Base-by-base conservation (phyloP, 2,329 filamentous ascomycete genomes). In the Cyclaneusma minus region DNA sequence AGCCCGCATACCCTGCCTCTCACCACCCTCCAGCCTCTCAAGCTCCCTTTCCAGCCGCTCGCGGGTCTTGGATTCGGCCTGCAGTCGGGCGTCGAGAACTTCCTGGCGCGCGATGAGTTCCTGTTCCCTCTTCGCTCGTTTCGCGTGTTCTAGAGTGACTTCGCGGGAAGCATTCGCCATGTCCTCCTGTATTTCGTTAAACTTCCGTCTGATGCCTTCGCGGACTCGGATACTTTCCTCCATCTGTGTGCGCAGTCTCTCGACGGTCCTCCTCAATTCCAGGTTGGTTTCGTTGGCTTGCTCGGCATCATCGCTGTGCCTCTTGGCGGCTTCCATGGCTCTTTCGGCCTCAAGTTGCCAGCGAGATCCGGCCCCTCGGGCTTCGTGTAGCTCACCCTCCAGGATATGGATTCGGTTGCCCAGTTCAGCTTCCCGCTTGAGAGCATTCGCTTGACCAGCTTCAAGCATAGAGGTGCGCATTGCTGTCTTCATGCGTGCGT, bases 171-270 rank as follows among this genome's bases (percentile, higher is more conserved):
- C 80, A 29, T 62, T 62, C 16, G 73, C 68, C 76, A 95, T 87
- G 40, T 94, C 83, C 35, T 83, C 69, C 51, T 95, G 85, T 20
- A 98, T 60, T 32, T 72, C 72, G 40, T 87, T 70, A 43, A 94
- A 79, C 51, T 89, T 92, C 47, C 62, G 61, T 38, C 83, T 76
- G 68, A 91, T 85, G 33, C 65, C 72, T 47, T 93, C 82, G 31
- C 84, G 76, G 32, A 91, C 68, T 35, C 77, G 72, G 44, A 85
- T 73, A 43, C 83, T 87, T 54, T 93, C 85, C 43, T 89, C 75
- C 21, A 89, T 68, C 45, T 92, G 84, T 23, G 67, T 67, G 34
- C 74, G 71, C 29, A 93, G 62, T 13, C 72, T 75, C 34, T 75
- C 69, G 31, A 92, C 69, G 16, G 74, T 72, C 45, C 68, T 72